phyloP scores from a whole-genome alignment of 768 basidiomycete species.

The Mycena chlorophos region DNA sequence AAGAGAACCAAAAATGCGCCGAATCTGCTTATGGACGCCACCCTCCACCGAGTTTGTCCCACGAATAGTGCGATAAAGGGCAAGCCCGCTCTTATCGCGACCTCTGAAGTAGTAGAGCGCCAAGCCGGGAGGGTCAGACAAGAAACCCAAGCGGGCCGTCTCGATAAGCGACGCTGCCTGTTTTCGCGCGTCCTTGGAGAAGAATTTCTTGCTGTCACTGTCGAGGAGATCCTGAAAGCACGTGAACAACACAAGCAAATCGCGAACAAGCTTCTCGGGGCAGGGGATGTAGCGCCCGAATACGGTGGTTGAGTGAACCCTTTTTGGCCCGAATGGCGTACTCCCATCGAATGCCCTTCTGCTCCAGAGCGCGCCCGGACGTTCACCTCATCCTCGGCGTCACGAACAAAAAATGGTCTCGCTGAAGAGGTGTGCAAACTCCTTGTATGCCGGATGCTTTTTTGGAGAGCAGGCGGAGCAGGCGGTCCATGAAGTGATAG shows the following conservation, averaged over 20 bases:
- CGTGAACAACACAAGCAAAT: not conserved
- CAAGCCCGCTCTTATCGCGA: not conserved
- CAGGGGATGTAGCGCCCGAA: not conserved
- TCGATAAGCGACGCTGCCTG: not conserved
- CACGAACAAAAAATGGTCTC: conserved; percentile 4
- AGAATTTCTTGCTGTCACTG: not conserved
- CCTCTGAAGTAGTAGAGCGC: not conserved
- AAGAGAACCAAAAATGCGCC: not conserved
- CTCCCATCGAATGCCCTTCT: not conserved
- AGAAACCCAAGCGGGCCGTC: not conserved
- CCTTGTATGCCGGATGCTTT: conserved; percentile 2
- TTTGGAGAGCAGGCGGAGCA: conserved; percentile 3
- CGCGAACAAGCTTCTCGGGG: not conserved
- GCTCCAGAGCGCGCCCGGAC: not conserved
- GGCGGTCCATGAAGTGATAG: conserved; percentile 9
- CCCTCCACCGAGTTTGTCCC: not conserved
- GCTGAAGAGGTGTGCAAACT: conserved; percentile 5
- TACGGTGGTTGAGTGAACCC: not conserved
- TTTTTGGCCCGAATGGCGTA: not conserved
- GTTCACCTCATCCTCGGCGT: not conserved
- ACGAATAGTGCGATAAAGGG: not conserved
- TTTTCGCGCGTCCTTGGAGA: not conserved
- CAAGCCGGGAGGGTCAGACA: not conserved
- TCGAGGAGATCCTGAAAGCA: not conserved
- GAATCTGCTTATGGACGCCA: not conserved